Percentiles rank a stretch among this genome's conserved stretches.
Evolutionary conservation across 192 early-diverging fungal genomes (phyloP).

Genomic region (Helicostylum pulchrum): DNA sequence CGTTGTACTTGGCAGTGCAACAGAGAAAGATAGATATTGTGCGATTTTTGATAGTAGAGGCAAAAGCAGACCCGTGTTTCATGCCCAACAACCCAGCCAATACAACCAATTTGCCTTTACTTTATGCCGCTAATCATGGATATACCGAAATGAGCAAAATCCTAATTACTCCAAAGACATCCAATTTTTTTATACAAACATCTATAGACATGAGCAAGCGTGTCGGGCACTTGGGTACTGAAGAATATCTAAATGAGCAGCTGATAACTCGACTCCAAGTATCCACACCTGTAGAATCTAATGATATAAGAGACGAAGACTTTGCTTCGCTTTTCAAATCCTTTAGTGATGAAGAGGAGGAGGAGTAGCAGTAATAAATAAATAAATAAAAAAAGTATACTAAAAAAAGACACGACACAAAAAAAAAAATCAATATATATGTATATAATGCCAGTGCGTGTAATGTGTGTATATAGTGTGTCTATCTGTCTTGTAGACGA

Average conservation of each 20-base stretch:
- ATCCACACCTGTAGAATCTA: background rate
- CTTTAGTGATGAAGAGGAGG: constrained; percentile 28
- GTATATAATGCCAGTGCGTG: too few relatives aligned
- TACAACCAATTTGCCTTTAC: constrained; percentile 28
- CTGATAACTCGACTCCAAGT: background rate
- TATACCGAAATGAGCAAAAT: constrained; percentile 34
- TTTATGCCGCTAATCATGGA: constrained; percentile 39
- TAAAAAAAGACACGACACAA: constrained; percentile 8
- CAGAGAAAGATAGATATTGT: constrained; percentile 40
- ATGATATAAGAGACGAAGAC: background rate
- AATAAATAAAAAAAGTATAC: background rate
- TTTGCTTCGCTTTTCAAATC: constrained; percentile 15
- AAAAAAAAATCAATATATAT: background rate
- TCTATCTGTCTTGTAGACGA: constrained; percentile 4
- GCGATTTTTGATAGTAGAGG: constrained; percentile 24
- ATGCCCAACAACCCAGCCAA: background rate
- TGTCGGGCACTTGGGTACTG: background rate
- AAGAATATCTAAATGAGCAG: background rate
- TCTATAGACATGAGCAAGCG: constrained; percentile 25
- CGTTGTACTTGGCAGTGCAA: constrained; percentile 35
- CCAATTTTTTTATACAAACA: constrained; percentile 23
- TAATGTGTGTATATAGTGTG: background rate
- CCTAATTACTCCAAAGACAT: constrained; percentile 28
- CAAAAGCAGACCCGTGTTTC: constrained; percentile 31
- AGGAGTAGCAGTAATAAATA: background rate